Conservation (phyloP, 176 grass and related monocot species). For the Oryza longistaminata region DNA sequence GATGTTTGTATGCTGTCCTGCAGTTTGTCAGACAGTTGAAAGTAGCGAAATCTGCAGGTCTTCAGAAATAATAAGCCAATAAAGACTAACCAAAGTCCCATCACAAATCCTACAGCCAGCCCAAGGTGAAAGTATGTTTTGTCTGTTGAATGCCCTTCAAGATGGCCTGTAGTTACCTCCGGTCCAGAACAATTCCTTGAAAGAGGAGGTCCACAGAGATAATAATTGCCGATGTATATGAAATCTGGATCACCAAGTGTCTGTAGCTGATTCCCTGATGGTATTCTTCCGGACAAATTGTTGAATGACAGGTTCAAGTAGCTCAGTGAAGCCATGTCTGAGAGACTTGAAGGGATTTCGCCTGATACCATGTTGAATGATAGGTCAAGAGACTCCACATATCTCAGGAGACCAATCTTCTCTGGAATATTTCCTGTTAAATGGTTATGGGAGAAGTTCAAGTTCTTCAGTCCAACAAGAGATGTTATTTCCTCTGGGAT, state of each 20-base stretch:
- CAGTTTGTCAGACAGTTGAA: too few relatives aligned
- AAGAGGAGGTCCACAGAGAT: slow-evolving; percentile 40
- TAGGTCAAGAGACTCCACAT: slow-evolving; percentile 45
- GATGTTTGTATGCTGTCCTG: too few relatives aligned
- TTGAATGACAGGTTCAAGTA: slow-evolving; percentile 40
- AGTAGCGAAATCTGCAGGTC: neutral
- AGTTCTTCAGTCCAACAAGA: neutral
- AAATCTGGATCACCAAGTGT: neutral
- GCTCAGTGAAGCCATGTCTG: neutral
- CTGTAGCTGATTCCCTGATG: slow-evolving; percentile 13
- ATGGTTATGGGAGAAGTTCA: slow-evolving; percentile 47
- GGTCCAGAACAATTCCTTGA: neutral
- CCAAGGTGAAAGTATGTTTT: neutral
- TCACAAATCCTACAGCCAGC: slow-evolving; percentile 25
- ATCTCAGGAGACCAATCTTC: neutral
- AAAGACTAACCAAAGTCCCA: slow-evolving; percentile 31
- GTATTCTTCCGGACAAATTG: slow-evolving; percentile 46
- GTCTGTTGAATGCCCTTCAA: neutral
- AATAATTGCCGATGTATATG: slow-evolving; percentile 24
- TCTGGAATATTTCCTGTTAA: slow-evolving; percentile 32
- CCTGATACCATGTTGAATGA: slow-evolving; percentile 34
- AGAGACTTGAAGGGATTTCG: slow-evolving; percentile 23
- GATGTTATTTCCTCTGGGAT: slow-evolving; percentile 16
- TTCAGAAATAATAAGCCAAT: slow-evolving; percentile 5
- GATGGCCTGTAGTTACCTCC: neutral